Conservation (phyloP, 768 basidiomycete genomes). For the Suillus bovinus region DNA sequence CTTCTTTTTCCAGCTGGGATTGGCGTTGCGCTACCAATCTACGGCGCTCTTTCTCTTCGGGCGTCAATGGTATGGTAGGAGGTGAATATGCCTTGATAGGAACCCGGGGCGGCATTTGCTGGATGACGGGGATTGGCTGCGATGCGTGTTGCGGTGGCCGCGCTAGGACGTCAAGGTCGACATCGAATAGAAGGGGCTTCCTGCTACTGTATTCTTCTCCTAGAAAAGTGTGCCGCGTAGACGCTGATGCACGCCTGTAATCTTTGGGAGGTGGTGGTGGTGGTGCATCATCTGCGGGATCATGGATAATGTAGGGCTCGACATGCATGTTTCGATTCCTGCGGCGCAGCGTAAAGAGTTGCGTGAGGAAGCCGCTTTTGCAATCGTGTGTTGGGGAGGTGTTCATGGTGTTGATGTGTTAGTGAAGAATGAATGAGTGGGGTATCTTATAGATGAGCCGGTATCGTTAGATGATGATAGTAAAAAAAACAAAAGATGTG, state of each 20-base stretch:
- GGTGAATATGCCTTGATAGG: constrained; percentile 13
- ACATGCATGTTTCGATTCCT: neutral
- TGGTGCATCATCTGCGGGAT: constrained; percentile 6
- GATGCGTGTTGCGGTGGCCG: constrained; percentile 10
- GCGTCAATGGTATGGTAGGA: constrained; percentile 16
- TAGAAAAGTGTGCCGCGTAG: constrained; percentile 25
- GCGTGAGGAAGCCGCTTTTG: constrained; percentile 18
- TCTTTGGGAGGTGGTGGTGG: constrained; percentile 28
- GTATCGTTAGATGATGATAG: constrained; percentile 13
- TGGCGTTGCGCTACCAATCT: constrained; percentile 23
- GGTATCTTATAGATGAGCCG: neutral
- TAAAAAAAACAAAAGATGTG: constrained; percentile 11
- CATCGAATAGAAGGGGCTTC: constrained; percentile 6
- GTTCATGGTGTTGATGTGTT: neutral
- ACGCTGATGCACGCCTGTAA: neutral
- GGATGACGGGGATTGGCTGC: neutral
- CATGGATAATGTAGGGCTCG: constrained; percentile 14
- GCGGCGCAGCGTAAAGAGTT: constrained; percentile 13
- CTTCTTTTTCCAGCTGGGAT: constrained; percentile 40
- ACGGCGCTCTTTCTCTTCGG: constrained; percentile 28
- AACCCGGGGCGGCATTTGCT: constrained; percentile 6
- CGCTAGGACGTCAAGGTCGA: constrained; percentile 1
- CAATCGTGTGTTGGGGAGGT: constrained; percentile 9
- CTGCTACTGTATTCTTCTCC: constrained; percentile 14
- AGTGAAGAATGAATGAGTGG: constrained; percentile 14